Base-by-base conservation (phyloP, 495 filamentous ascomycete species). In the Jackrogersella multiformis region DNA sequence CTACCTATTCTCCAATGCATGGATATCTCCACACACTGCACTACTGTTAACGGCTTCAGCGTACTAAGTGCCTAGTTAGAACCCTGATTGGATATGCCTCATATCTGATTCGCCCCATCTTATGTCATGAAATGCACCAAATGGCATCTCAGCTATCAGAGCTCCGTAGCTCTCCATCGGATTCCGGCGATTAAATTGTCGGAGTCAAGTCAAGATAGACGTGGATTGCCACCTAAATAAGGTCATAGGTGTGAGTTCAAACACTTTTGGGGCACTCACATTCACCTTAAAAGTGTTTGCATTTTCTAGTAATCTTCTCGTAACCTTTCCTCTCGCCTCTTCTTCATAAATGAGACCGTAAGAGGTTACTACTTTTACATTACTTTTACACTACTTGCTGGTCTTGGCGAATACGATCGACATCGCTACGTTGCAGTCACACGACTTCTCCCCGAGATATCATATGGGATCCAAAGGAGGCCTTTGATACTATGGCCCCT, bases 401-500 rank as follows among this genome's bases (percentile, higher is more conserved):
- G 24, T 32, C 9, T 21, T 13, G 16, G 1, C 16, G 8, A n/a
- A 53, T 23, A 16, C 13, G 34, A 23, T 15, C 49, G 16, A 26
- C 39, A 56, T 18, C 28, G 12, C 5, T 46, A 2, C 16, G 10
- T 28, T 5, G 28, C 44, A 60, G 16, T 21, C 44, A 63, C 32
- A 34, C 38, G 34, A 30, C 23, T 44, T 46, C 3, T 53, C 16
- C 16, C 34, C n/a, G 0, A 48, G 23, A 41, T 42, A 59, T 45
- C 36, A 59, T 28, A 56, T 59, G 54, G 41, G 28, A 54, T 41
- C 35, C 7, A 13, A 44, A 60, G 20, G 23, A 46, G 16, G 39
- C 4, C 6, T 13, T 18, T 44, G 18, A 24, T 30, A 73, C 23
- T 44, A 85, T 85, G 83, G 77, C 83, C 16, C 82, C 83, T 2